A percentile compares a stretch with the other conserved stretches of the same genome.
Conservation (phyloP, 2,329 filamentous ascomycete species). For the Shiraia sp. region DNA sequence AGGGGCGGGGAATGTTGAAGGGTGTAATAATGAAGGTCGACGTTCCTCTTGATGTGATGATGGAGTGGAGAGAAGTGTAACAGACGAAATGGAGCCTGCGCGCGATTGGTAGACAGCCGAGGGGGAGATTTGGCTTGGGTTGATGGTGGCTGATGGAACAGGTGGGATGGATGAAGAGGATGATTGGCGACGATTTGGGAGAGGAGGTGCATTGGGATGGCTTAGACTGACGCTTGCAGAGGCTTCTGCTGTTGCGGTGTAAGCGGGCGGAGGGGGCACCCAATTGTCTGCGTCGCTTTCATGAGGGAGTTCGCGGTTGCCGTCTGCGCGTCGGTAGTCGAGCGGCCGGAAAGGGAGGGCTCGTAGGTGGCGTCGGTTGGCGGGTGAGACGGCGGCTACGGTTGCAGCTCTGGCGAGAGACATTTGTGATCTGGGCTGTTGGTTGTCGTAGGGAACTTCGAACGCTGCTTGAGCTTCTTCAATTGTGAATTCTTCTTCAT, state of each 20-base stretch:
- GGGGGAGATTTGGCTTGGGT: conserved; percentile 19
- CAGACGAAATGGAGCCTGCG: conserved; percentile 28
- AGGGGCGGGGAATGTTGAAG: conserved; percentile 39
- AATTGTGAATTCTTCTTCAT: conserved; percentile 38
- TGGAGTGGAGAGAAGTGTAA: conserved; percentile 21
- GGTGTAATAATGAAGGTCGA: conserved; percentile 38
- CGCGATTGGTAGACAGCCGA: conserved; percentile 22
- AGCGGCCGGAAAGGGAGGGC: conserved; percentile 56
- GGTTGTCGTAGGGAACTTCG: conserved; percentile 46
- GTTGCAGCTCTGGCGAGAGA: conserved; percentile 50
- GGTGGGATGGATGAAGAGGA: conserved; percentile 20
- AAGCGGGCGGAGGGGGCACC: conserved; percentile 83
- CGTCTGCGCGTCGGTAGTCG: conserved; percentile 71
- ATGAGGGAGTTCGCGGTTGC: conserved; percentile 73
- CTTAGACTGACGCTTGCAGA: conserved; percentile 43
- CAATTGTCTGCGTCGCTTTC: conserved; percentile 88
- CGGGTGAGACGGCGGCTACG: conserved; percentile 66
- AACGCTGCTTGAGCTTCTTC: conserved; percentile 44
- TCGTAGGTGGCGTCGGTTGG: conserved; percentile 69
- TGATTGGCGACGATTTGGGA: conserved; percentile 12
- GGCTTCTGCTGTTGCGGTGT: conserved; percentile 63
- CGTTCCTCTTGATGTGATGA: conserved; percentile 13
- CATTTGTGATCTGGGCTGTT: conserved; percentile 45
- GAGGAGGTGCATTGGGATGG: conserved; percentile 37
- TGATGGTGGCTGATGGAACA: conserved; percentile 25